Conservation (phyloP, 1,139 yeast species). For the Yamadazyma atlantica region DNA sequence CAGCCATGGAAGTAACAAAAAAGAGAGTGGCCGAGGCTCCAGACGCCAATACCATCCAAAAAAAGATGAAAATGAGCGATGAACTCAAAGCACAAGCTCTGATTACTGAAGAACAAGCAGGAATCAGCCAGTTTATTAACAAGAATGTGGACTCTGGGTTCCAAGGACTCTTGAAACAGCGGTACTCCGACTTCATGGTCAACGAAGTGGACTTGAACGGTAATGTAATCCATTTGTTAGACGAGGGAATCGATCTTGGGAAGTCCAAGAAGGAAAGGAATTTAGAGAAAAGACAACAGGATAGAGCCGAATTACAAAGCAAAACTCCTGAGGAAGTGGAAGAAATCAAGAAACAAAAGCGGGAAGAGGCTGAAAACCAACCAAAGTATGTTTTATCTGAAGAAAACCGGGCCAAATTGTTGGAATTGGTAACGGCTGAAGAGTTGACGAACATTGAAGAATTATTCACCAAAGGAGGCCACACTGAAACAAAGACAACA, state of each 20-base stretch:
- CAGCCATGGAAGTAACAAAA: constrained; percentile 1
- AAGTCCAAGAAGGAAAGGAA: constrained; percentile 52
- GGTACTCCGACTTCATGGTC: constrained; percentile 93
- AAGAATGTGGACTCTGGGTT: constrained; percentile 56
- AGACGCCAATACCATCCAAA: constrained; percentile 3
- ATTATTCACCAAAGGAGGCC: constrained; percentile 57
- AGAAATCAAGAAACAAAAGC: constrained; percentile 29
- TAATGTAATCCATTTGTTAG: constrained; percentile 69
- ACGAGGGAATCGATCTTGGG: constrained; percentile 64
- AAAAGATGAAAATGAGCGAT: constrained; percentile 13
- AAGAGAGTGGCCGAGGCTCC: constrained; percentile 8
- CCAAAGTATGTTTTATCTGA: constrained; percentile 48
- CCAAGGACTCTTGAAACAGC: constrained; percentile 74
- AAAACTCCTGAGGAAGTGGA: constrained; percentile 38
- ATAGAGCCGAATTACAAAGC: constrained; percentile 33
- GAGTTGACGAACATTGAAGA: constrained; percentile 56
- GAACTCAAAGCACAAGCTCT: constrained; percentile 9
- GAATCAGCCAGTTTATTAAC: constrained; percentile 72
- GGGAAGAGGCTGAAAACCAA: constrained; percentile 19
- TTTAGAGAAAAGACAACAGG: constrained; percentile 45
- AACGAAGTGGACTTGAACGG: constrained; percentile 77
- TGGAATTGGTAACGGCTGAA: constrained; percentile 56
- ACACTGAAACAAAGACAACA: constrained; percentile 55
- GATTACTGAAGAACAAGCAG: constrained; percentile 72
- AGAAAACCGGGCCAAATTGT: constrained; percentile 47